Base-by-base conservation (phyloP, 805 yeast species). In the Metschnikowia similis region DNA sequence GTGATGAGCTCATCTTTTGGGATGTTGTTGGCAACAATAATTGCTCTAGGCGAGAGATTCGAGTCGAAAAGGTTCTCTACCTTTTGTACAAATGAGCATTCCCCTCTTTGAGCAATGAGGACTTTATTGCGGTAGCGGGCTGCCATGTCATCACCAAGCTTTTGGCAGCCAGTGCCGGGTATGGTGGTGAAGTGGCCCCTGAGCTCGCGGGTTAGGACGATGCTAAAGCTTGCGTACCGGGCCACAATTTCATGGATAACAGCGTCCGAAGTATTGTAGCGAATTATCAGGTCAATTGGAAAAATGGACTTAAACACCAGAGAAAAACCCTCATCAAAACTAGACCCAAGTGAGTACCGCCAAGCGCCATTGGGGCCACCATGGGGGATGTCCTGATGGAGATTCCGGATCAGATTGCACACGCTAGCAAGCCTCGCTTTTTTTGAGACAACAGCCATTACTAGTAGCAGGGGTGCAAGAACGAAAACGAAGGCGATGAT, bases 21-120 rank as follows among this genome's bases (percentile, higher is more conserved):
- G 49, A 69, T 75, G 57, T 79, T 74, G 59, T 82, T 83, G 31
- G 83, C 85, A 8, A 83, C 73, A n/a, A 83, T 65, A 9, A 82
- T 79, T 6, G 81, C 80, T 11, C 52, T 60, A 0, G 85, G 85
- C 11, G 34, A 41, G n/a, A 62, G 44, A 8, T 47, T 45, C 16
- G 61, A 65, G 2, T 61, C 59, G 49, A 80, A 67, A 45, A 82
- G 57, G 48, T 72, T 70, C 36, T 66, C 57, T 14, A 82, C 77
- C 56, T 83, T 83, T 13, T 71, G 71, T 43, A 76, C 80, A 58
- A 82, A 79, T 21, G 81, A 72, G 64, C 85, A 81, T 4, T 69
- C 75, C 6, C 85, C 85, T n/a, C 84, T 49, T 8, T 41, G 49
- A 8, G 57, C 60, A 11, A 58, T 38, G 10, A 58, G 44, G 13